phyloP scores from a whole-genome alignment of 176 grass and related monocot genomes.

The Cocos nucifera region DNA sequence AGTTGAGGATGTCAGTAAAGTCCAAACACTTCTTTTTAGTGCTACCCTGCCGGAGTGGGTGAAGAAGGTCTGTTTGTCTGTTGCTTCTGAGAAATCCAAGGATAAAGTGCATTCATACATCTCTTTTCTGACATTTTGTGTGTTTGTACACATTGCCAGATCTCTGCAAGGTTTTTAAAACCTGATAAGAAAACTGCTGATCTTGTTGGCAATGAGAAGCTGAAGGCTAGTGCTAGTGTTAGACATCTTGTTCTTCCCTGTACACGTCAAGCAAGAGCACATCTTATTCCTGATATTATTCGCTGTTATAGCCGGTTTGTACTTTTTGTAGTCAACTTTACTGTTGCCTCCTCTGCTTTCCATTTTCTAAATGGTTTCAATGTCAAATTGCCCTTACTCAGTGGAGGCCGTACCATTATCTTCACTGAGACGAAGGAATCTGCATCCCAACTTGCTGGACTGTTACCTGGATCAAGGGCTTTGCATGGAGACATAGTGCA shows the following conservation, averaged over 20 bases:
- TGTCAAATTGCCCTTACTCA: constrained; percentile 23
- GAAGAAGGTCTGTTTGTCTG: constrained; percentile 44
- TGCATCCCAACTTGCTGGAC: constrained; percentile 60
- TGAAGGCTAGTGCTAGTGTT: constrained; percentile 89
- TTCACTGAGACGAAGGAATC: constrained; percentile 89
- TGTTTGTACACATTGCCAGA: constrained; percentile 26
- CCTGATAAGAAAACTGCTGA: constrained; percentile 72
- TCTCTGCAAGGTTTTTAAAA: constrained; percentile 85
- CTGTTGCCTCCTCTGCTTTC: neutral
- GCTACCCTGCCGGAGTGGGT: constrained; percentile 92
- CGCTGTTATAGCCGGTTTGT: constrained; percentile 86
- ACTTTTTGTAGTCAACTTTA: neutral
- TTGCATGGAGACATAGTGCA: constrained; percentile 91
- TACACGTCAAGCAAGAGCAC: constrained; percentile 57
- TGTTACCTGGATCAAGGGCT: constrained; percentile 72
- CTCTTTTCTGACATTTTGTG: neutral
- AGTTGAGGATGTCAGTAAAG: constrained; percentile 83
- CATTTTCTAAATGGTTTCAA: neutral
- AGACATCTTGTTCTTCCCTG: constrained; percentile 95
- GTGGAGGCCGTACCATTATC: constrained; percentile 85
- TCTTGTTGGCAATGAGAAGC: constrained; percentile 84
- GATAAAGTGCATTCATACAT: too few relatives aligned
- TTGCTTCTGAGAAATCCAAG: too few relatives aligned
- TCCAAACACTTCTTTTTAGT: constrained; percentile 95
- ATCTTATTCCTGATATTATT: constrained; percentile 92